These are phyloP conservation scores for Puccinia coronata DNA, from an alignment of 1,284 basidiomycete genomes.

Conservation along the genomic window DNA sequence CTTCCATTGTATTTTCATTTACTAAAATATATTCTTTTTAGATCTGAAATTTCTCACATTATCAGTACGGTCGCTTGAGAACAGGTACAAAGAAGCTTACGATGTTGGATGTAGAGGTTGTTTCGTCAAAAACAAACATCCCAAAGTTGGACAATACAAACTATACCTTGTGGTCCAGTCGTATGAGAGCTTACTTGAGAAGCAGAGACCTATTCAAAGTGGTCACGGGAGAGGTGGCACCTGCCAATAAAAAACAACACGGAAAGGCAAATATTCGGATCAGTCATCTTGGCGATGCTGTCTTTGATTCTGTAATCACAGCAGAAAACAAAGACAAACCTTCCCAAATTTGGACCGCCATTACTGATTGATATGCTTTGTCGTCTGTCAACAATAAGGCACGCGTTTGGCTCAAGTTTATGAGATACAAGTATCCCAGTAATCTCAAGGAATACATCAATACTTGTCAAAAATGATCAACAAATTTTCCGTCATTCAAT, in stretches of 20 bases:
- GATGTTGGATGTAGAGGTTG: no score
- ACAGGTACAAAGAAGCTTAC: no score
- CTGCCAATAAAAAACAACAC: neutral
- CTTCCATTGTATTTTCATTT: no score
- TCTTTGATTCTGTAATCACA: neutral
- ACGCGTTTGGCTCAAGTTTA: neutral
- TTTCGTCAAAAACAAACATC: no score
- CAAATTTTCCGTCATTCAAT: neutral
- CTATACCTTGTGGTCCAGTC: neutral
- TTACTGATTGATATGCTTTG: neutral
- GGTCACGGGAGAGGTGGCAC: neutral
- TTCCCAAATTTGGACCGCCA: neutral
- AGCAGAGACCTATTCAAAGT: neutral
- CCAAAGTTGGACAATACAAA: no score
- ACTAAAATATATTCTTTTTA: no score
- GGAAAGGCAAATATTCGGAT: neutral
- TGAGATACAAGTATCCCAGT: neutral
- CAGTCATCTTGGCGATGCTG: slow-evolving; percentile 5
- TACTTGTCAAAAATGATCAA: neutral
- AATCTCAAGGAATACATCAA: neutral
- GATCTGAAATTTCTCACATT: no score
- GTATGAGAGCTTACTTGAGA: neutral
- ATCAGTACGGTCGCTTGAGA: no score
- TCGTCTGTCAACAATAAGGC: neutral
- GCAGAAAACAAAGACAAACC: neutral